Evolutionary conservation across 306 rosid species (phyloP), one percentile per base, ranked within the genome.

Genomic region (Corylus heterophylla): DNA sequence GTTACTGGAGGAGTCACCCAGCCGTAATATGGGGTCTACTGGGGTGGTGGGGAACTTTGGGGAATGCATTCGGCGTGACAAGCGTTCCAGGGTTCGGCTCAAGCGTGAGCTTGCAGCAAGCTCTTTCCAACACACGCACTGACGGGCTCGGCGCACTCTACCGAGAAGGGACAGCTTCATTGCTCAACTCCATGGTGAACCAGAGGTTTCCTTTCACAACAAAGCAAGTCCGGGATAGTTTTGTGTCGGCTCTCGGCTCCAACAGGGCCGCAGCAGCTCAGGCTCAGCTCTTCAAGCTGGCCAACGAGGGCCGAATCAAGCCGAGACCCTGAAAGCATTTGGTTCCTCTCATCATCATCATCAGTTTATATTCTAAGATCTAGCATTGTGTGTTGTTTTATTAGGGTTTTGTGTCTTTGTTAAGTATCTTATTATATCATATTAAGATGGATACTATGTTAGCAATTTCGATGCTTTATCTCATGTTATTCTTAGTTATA

Each of bases 31-130:
- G 91, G 96, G 99, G 98, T 45, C 22, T 93, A 61, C 78, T 95
- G 9, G 99, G 99, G 2, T 95, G 96, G 96, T 95, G 94, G 97
- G 98, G 96, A 86, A 93, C 89, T 8, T 6, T 93, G 47, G 97
- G 99, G 13, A 88, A 74, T 78, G 84, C 92, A 48, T 95, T 95
- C 82, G 96, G 98, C 3, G 85, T 48, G 0, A 75, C 89, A 1
- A 88, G 54, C 73, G 45, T 89, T 78, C 90, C 96, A 22, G 98
- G 96, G 54, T 70, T 89, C 12, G 88, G 93, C 25, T 72, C 92
- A 4, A 73, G 88, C 13, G 4, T 85, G 16, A 90, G 76, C 77
- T 80, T 95, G 79, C 97, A 82, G 35, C 89, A 95, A 81, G 97
- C 93, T 64, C 97, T 95, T 47, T 85, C 95, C 72, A 92, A 94